Base-by-base conservation (phyloP, 2,329 filamentous ascomycete genomes). In the Cordyceps tenuipes region DNA sequence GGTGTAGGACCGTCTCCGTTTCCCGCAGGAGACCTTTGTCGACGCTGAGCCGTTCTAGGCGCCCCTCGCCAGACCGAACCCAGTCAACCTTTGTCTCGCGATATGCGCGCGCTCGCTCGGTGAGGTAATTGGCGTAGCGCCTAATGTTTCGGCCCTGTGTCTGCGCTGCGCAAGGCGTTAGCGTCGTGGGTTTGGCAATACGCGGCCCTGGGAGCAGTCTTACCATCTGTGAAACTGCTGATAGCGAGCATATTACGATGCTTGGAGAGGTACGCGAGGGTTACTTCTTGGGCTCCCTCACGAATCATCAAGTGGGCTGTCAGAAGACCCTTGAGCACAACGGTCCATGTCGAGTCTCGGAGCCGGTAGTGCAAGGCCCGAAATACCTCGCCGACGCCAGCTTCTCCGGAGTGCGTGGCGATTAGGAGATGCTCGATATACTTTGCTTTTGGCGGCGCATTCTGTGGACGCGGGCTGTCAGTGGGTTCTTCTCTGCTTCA, bases 371-470 rank as follows among this genome's bases (percentile, higher is more conserved):
- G 91, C 59, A 99, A 79, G 47, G 91, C 90, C 63, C 94, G 87
- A 73, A 99, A 97, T 70, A 99, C 90, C 77, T 99, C 94, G 62
- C 88, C 93, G 62, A 99, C 91, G 66, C 93, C 94, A 58, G 90
- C 89, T 76, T 99, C 94, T 67, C 92, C 94, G 23, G 91, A 88
- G 76, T 97, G 91, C 43, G 94, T 99, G 64, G 94, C 93, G 66
- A 97, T 83, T 61, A 99, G 83, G 71, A 99, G 97, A 72, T 97
- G 91, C 75, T 99, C 94, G 78, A 99, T 95, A 78, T 97, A 99
- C 77, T 99, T 99, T 60, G 93, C 94, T 79, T 99, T 99, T 56
- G 94, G 94, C 63, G 94, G 90, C 66, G 94, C 94, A 76, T 92
- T 89, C 90, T 95, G 52, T 17, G 48, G 21, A 43, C 12, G 26